Base-by-base conservation (phyloP, 495 filamentous ascomycete genomes). In the Trichoderma gamsii region DNA sequence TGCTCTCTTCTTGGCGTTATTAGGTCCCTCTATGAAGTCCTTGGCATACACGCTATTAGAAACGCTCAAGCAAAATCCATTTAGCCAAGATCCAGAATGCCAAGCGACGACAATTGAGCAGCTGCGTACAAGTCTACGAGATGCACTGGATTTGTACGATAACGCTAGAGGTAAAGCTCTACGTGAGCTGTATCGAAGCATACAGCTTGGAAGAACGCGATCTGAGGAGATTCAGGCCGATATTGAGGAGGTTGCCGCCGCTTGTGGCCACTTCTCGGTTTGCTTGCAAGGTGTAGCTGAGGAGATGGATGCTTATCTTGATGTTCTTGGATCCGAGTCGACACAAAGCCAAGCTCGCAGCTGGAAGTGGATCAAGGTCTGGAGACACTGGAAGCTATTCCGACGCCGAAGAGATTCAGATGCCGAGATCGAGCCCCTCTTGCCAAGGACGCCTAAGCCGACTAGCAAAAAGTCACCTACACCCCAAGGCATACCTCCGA, bases 11-110 rank as follows among this genome's bases (percentile, higher is more conserved):
- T 97, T 99, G 44, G 80, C 80, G 16, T 87, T 94, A 70, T 79
- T 99, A 44, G 95, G 95, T 0, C 94, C 95, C 1, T 93, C 92
- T 1, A 97, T 98, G 92, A 95, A 96, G 75, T 97, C 93, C 0
- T 82, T 99, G 41, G 92, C 92, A 13, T 92, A 90, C 68, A 99
- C 95, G 0, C 82, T 98, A 43, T 90, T 90, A 43, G 88, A 93
- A 69, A 92, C 96, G 27, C 87, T 99, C 15, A 88, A 92, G 29
- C 92, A 97, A 52, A 86, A 97, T 1, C 92, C 94, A 0, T 97
- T 93, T 76, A 85, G 86, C 5, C 79, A 81, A 18, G 81, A 80
- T 4, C 87, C 90, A 0, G 79, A 87, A 27, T 87, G 88, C 63
- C 78, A 76, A 25, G 90, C 98, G 56, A 84, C 82, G 3, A 81